Evolutionary conservation across 768 basidiomycete species (phyloP), one percentile per base, ranked within the genome.

Genomic region (Agrocybe praecox): DNA sequence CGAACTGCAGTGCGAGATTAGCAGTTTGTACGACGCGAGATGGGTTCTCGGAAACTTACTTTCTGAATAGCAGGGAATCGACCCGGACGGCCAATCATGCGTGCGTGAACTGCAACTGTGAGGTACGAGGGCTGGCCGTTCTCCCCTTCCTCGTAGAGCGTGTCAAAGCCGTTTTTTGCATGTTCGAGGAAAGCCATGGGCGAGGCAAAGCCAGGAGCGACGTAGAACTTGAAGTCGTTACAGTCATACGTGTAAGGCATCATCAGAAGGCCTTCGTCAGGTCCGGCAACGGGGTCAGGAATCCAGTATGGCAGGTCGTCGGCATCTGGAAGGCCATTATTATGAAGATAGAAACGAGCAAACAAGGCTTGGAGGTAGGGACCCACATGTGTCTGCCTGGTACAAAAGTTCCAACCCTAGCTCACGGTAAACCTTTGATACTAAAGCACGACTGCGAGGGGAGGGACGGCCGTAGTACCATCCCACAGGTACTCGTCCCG

Each of bases 381-480:
- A 46, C 57, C 8, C 22, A 62, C 61, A 62, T 1, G 61, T 62
- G 32, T 62, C 61, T 10, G 61, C 33, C 12, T 62, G 49, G 47
- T 62, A 62, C 15, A 62, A 32, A 18, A 62, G 53, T 33, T 62
- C 61, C 18, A 62, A 46, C 1, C 55, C 61, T 3, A 62, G 57
- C n/a, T 62, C 61, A 6, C 55, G 54, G 33, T 59, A 62, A 10
- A 62, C 61, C 18, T 62, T 62, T 51, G 50, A 56, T 15, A 62
- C 36, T n/a, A 62, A 54, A 12, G 61, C 61, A 18, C 61, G 55
- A 29, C 57, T 59, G 19, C 61, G 57, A n/a, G 61, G 61, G 34
- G 61, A 62, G 6, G 61, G 61, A 22, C 61, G 54, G 17, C 61
- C 61, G 21, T 62, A 62, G 49, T 62, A 62, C 61, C 61, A 62